Base-by-base conservation (phyloP, 768 basidiomycete genomes). In the Sarcodon aspratus region DNA sequence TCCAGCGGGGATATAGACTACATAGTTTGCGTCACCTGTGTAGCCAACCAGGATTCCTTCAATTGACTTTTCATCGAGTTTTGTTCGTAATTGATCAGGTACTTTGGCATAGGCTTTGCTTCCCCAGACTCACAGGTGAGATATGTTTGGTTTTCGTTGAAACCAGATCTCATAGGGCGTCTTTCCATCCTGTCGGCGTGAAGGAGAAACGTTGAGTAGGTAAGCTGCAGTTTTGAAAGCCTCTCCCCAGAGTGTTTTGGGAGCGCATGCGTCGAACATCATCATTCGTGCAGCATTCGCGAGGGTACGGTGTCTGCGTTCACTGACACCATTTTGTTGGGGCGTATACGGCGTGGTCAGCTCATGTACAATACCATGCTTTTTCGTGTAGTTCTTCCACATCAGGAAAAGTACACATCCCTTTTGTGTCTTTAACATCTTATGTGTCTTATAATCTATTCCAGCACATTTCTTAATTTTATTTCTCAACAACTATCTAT, bases 281-380 rank as follows among this genome's bases (percentile, higher is more conserved):
- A 72, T 65, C 0, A 64, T 54, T 10, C 49, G 53, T 6, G 63
- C 57, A 12, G 51, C 55, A 17, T 71, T 63, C 0, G 57, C 51
- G 31, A 75, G 54, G 0, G 64, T 66, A 2, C 62, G 51, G 36
- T 74, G 74, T 2, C 54, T 52, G 1, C 64, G 52, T 51, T 76
- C 69, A 2, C 69, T 69, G 4, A 71, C 61, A 17, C 69, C 66
- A 51, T 75, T 76, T 45, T 73, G 67, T 55, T 71, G 64, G 1
- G 68, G 69, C 3, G 11, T 42, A 9, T 13, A 42, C 13, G 40
- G 40, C 13, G 13, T 42, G 5, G 40, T 9, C 5, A 17, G 9
- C 13, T 42, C 17, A 13, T 42, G 40, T 4, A 42, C 13, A 9
- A 42, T 42, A 6, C 40, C 11, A 42, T 42, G 40, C 27, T 42